Percentiles rank a stretch among this genome's conserved stretches.
phyloP scores from a whole-genome alignment of 1,284 basidiomycete species.

The Fomitiporia mediterranea region DNA sequence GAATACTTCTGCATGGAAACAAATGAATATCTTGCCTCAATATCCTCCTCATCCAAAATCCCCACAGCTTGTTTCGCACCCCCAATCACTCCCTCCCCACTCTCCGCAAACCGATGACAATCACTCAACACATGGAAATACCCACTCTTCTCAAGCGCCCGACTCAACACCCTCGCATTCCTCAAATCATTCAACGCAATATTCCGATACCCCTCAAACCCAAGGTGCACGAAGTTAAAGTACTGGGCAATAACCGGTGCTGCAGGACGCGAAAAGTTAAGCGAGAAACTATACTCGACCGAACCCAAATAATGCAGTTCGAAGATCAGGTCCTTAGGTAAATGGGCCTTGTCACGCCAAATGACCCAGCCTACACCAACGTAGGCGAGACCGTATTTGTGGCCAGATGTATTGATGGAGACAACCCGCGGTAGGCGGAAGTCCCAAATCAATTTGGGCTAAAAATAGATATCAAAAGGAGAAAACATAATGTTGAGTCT shows the following conservation, averaged over 20 bases:
- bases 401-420: constrained; percentile 83
- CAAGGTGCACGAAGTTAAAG: constrained; percentile 86
- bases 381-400: constrained; percentile 88
- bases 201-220: constrained; percentile 75
- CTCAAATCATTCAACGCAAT: constrained; percentile 75
- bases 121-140: constrained; percentile 75
- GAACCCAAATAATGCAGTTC: constrained; percentile 80
- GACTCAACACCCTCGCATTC: constrained; percentile 82
- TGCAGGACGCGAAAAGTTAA: constrained; percentile 93
- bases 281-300: constrained; percentile 74
- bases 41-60: constrained; percentile 40
- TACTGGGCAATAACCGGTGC: constrained; percentile 90
- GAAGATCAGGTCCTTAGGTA: constrained; percentile 89
- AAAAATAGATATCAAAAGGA: no score
- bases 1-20: neutral
- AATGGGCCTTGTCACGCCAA: constrained; percentile 71
- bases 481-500: neutral
- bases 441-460: constrained; percentile 81
- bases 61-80: constrained; percentile 35
- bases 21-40: constrained; percentile 56
- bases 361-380: constrained; percentile 89
- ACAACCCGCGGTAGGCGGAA: constrained; percentile 85
- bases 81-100: constrained; percentile 28
- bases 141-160: constrained; percentile 79
- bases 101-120: constrained; percentile 46